These are phyloP conservation scores for Pholiota conissans DNA, from an alignment of 768 basidiomycete genomes.

Conservation along the genomic window DNA sequence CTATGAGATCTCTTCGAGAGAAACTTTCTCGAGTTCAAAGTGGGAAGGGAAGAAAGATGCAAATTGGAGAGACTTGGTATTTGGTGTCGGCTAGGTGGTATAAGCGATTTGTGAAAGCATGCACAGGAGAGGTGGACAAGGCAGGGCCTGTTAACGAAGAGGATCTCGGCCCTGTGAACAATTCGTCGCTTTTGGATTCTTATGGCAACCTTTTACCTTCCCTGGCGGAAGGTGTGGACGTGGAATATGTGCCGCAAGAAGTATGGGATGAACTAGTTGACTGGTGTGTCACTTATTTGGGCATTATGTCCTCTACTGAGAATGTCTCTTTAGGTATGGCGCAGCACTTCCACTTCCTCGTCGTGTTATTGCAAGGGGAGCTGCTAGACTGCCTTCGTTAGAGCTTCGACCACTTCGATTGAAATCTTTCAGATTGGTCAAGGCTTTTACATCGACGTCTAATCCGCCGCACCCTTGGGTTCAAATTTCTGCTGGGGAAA, in stretches of 20 bases:
- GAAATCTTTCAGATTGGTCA: constrained; percentile 51
- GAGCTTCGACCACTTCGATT: constrained; percentile 75
- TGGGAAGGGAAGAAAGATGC: constrained; percentile 49
- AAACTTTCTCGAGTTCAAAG: constrained; percentile 53
- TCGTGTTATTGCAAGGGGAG: constrained; percentile 63
- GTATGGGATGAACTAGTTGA: constrained; percentile 67
- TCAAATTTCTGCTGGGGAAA: constrained; percentile 52
- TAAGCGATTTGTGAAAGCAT: constrained; percentile 73
- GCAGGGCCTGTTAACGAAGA: constrained; percentile 60
- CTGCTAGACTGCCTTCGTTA: constrained; percentile 48
- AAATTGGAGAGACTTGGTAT: constrained; percentile 76
- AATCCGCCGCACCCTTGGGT: constrained; percentile 34
- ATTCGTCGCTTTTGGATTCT: constrained; percentile 59
- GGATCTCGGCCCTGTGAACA: constrained; percentile 76
- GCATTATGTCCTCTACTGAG: constrained; percentile 1
- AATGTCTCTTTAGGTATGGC: constrained; percentile 63
- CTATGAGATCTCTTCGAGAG: constrained; percentile 35
- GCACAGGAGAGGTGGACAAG: constrained; percentile 68
- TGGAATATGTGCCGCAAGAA: constrained; percentile 71
- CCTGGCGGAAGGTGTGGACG: constrained; percentile 63
- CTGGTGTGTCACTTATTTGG: constrained; percentile 55
- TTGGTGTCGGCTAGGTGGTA: constrained; percentile 73
- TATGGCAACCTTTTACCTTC: constrained; percentile 45
- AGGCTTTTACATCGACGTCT: constrained; percentile 22
- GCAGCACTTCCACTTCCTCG: constrained; percentile 58